Conservation (phyloP, 1,139 yeast species). For the Debaryomyces robertsiae region DNA sequence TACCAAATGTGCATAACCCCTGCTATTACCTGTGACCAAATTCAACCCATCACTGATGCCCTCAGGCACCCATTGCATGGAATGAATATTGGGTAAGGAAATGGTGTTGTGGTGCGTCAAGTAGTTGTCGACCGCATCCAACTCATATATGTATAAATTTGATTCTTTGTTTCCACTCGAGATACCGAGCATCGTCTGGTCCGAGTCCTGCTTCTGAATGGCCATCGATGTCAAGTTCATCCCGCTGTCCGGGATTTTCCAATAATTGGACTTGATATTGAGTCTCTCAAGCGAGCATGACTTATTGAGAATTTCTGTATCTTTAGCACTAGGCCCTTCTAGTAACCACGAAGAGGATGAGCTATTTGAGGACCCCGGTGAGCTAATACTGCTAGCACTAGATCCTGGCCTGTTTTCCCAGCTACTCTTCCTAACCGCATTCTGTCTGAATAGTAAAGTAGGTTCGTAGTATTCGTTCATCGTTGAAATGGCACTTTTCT, state of each 20-base stretch:
- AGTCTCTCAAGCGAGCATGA: slow-evolving; percentile 44
- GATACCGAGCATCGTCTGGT: slow-evolving; percentile 55
- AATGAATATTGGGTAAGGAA: slow-evolving; percentile 65
- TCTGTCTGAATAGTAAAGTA: slow-evolving; percentile 45
- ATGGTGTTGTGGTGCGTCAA: slow-evolving; percentile 78
- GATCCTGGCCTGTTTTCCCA: slow-evolving; percentile 33
- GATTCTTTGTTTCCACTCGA: slow-evolving; percentile 57
- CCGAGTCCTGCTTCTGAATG: slow-evolving; percentile 26
- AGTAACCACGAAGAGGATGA: slow-evolving; percentile 29
- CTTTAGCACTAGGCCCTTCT: slow-evolving; percentile 27
- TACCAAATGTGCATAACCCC: slow-evolving; percentile 69
- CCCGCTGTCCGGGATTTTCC: slow-evolving; percentile 68
- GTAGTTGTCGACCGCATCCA: slow-evolving; percentile 44
- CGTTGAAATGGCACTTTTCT: slow-evolving; percentile 1
- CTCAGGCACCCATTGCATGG: slow-evolving; percentile 63
- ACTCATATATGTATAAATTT: slow-evolving; percentile 67
- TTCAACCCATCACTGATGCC: slow-evolving; percentile 26
- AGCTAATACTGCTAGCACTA: slow-evolving; percentile 25
- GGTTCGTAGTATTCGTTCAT: slow-evolving; percentile 48
- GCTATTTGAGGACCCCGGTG: slow-evolving; percentile 9
- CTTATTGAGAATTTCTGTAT: slow-evolving; percentile 38
- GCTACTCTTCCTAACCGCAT: slow-evolving; percentile 41
- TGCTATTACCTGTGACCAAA: slow-evolving; percentile 68
- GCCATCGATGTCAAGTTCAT: slow-evolving; percentile 59
- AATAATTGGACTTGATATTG: slow-evolving; percentile 61